A percentile compares a stretch with the other conserved stretches of the same genome.
Evolutionary conservation across 2,329 filamentous ascomycete species (phyloP).

Genomic region (Neofusicoccum laricinum): DNA sequence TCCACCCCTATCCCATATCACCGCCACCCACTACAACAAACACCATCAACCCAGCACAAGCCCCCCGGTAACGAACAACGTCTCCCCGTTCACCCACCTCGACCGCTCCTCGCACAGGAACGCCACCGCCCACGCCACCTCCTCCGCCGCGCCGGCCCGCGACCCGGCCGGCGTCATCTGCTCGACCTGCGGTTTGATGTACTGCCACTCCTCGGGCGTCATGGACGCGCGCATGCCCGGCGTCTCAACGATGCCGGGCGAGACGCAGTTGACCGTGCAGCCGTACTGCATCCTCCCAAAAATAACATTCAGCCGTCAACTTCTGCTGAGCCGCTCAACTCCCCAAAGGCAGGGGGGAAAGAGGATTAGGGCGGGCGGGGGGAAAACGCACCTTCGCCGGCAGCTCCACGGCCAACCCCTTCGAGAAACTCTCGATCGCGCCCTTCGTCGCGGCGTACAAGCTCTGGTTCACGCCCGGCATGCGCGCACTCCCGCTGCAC

Average conservation of each 20-base stretch:
- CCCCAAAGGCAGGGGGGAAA: not conserved
- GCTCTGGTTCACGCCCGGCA: slow-evolving; percentile 45
- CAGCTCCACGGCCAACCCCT: slow-evolving; percentile 58
- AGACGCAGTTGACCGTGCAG: not conserved
- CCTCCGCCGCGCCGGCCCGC: not conserved
- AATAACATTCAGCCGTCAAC: not conserved
- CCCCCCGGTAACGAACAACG: not conserved
- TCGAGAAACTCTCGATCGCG: slow-evolving; percentile 59
- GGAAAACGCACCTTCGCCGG: not conserved
- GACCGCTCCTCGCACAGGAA: not conserved
- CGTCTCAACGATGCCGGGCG: not conserved
- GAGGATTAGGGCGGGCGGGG: not conserved
- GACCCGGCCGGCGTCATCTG: not conserved
- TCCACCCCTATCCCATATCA: too few species aligned
- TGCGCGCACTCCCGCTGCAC: slow-evolving; percentile 51
- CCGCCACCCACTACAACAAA: too few species aligned
- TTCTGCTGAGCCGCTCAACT: too few species aligned
- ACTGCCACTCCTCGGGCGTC: not conserved
- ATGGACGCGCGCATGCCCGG: slow-evolving; percentile 7
- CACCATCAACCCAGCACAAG: not conserved
- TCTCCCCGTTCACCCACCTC: not conserved
- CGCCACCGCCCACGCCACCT: slow-evolving; percentile 6
- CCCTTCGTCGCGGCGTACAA: slow-evolving; percentile 59
- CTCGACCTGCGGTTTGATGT: slow-evolving; percentile 4
- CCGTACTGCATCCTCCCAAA: not conserved